Base-by-base conservation (phyloP, 768 basidiomycete species). In the Kwoniella europaea region DNA sequence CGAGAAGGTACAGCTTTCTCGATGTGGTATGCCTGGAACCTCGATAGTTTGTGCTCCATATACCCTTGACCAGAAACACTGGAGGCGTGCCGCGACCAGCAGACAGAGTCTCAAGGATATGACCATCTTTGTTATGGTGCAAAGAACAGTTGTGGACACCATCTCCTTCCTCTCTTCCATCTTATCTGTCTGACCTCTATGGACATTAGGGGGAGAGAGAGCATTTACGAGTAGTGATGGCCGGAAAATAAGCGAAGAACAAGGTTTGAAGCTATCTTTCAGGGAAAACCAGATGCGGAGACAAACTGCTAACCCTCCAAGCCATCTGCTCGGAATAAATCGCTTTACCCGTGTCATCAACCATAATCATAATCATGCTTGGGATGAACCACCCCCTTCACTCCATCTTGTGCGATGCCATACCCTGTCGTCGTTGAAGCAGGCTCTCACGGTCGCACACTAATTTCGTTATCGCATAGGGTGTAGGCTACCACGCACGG, bases 181-280 rank as follows among this genome's bases (percentile, higher is more conserved):
- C 35, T 35, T 35, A 35, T 35, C 35, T 35, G 35, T 7, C 35
- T 35, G 35, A 6, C 0, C 5, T 35, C 35, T 9, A 35, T 35
- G 35, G 35, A 35, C 35, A 35, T 35, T 6, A 35, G 35, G 35
- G 35, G 35, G 35, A 35, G 35, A 35, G 35, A 35, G 35, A 35
- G 35, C 35, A 7, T 35, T 4, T 53, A 20, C 20, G 27, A 27
- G 27, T 35, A 9, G 35, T 35, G 35, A 35, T 20, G 54, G 52
- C 27, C 63, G 63, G 63, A 55, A 27, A 29, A 20, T 62, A 24
- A 35, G 13, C 35, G 44, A n/a, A 13, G 41, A 50, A 65, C 64
- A 65, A 65, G 55, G 64, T 65, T 65, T 65, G 20, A 44, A 56
- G 64, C 64, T 65, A 65, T 65, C 64, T 65, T 56, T 65, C 50